Base-by-base conservation (phyloP, 1,284 basidiomycete species). In the Ustanciosporium gigantosporum region DNA sequence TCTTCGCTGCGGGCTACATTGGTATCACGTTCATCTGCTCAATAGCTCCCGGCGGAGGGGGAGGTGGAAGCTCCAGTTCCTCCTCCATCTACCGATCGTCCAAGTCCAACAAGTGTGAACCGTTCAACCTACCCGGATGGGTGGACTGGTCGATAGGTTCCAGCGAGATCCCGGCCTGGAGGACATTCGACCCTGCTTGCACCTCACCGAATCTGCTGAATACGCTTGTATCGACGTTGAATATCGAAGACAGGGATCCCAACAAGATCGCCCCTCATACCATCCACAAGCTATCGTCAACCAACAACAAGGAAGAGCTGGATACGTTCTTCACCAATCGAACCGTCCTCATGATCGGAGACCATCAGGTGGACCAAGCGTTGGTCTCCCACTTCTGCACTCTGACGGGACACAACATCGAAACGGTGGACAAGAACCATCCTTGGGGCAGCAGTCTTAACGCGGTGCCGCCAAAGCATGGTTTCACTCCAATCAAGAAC, bases 321-420 rank as follows among this genome's bases (percentile, higher is more conserved):
- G 55, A 68, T 22, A 36, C 48, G 7, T 76, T 74, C 64, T 40
- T 79, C 20, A 36, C 47, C 19, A 79, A 79, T 66, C 60, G 69
- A n/a, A 80, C 79, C 22, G 78, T 78, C 20, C 62, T 80, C 23
- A 49, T 80, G 25, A 70, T 80, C 23, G 79, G 79, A 14, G 79
- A 80, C 46, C 65, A 67, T 37, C 60, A 53, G 25, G 74, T 79
- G 31, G 79, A 79, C 46, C 65, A 76, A 9, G 58, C 77, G 37
- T 72, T 79, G 36, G 74, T 80, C 19, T 64, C 73, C 37, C 72
- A 79, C 61, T 78, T 80, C 34, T 80, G 79, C 65, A 43, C 57
- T 5, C 55, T 80, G 19, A 53, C 78, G 25, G 78, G 78, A 3
- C 65, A 70, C 43, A 67, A 73, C 32, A 51, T 60, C 7, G 70